Evolutionary conservation across 805 yeast genomes (phyloP).

Genomic region (Saccharomycopsis babjevae): DNA sequence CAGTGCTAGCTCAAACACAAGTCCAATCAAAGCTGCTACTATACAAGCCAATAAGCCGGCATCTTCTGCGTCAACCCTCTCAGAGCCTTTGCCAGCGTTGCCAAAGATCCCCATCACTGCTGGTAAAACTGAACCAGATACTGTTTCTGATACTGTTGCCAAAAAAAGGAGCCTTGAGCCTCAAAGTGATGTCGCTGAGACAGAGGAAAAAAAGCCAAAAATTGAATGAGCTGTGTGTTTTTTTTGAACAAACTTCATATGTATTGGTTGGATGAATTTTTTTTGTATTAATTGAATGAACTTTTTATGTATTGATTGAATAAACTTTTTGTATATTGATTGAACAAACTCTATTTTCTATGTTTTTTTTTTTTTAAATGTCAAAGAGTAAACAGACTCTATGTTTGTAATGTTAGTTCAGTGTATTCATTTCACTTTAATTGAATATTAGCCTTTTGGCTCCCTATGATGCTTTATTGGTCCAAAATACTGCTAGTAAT

Average conservation of each 20-base stretch:
- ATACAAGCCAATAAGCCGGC: not conserved
- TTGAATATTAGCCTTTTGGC: too few species aligned
- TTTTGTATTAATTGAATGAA: too few species aligned
- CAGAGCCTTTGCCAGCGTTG: not conserved
- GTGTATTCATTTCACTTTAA: too few species aligned
- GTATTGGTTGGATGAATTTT: not conserved
- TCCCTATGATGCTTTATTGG: too few species aligned
- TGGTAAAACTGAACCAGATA: not conserved
- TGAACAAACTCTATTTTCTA: not conserved
- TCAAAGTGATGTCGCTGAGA: not conserved
- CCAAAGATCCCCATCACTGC: not conserved
- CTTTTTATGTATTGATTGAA: too few species aligned
- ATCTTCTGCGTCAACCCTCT: not conserved
- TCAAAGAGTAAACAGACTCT: too few species aligned
- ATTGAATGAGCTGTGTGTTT: not conserved
- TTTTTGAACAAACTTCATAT: not conserved
- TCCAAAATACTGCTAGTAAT: too few species aligned
- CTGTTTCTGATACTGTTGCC: not conserved
- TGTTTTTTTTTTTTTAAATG: too few species aligned
- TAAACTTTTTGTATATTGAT: too few species aligned
- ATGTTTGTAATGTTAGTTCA: too few species aligned
- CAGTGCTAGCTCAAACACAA: not conserved
- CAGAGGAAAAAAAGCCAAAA: constrained; percentile 14
- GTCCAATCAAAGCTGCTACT: not conserved
- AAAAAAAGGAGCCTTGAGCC: constrained; percentile 15